Conservation (phyloP, 2,329 filamentous ascomycete species). For the Davidsoniella virescens region DNA sequence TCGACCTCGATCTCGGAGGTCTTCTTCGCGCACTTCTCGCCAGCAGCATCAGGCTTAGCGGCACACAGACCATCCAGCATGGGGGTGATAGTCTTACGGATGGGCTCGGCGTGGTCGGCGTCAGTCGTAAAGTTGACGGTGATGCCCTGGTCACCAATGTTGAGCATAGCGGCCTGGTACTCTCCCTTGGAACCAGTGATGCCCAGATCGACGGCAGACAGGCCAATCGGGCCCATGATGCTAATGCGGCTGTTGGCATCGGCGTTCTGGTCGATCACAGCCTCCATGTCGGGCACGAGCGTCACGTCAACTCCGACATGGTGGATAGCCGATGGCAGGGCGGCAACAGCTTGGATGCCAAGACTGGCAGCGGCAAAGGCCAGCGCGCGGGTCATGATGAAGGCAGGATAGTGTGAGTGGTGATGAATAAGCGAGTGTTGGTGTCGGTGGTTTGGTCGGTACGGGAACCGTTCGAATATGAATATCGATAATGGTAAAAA, state of each 20-base stretch:
- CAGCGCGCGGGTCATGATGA: conserved; percentile 6
- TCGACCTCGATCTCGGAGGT: conserved; percentile 9
- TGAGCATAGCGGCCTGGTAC: conserved; percentile 8
- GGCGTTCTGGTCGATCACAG: neutral
- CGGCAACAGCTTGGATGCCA: conserved; percentile 1
- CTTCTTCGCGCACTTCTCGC: conserved; percentile 6
- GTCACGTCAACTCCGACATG: conserved; percentile 9
- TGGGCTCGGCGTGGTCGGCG: neutral
- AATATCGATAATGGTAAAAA: no score
- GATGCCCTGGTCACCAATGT: conserved; percentile 9
- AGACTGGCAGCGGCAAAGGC: conserved; percentile 5
- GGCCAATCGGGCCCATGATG: conserved; percentile 4
- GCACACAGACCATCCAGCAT: conserved; percentile 10
- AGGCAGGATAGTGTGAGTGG: neutral
- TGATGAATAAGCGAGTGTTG: neutral
- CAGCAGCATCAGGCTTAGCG: neutral
- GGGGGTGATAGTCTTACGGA: conserved; percentile 8
- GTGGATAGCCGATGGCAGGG: conserved; percentile 6
- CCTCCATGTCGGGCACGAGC: conserved; percentile 5
- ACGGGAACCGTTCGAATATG: no score
- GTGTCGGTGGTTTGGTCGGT: neutral
- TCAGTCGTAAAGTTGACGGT: neutral
- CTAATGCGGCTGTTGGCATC: conserved; percentile 2
- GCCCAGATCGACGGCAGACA: conserved; percentile 9
- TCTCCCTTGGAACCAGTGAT: conserved; percentile 8